A percentile compares a stretch with the other conserved stretches of the same genome.
Evolutionary conservation across 2,329 filamentous ascomycete genomes (phyloP).

Genomic region (Neophaeococcomyces aloes): DNA sequence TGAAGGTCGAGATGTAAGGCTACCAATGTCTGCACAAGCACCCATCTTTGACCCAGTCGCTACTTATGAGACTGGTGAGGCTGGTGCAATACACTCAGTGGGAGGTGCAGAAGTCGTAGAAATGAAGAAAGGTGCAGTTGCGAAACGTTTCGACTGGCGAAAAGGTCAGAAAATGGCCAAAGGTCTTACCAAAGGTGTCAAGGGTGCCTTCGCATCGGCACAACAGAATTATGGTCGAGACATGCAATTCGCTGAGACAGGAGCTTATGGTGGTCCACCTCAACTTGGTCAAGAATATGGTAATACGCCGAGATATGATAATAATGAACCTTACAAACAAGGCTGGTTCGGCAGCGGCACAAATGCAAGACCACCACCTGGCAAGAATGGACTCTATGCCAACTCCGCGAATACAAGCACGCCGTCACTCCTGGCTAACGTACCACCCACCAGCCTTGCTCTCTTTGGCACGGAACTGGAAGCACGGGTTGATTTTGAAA

Average conservation of each 20-base stretch:
- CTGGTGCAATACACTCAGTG: conserved; percentile 47
- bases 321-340: conserved; percentile 35
- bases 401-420: conserved; percentile 36
- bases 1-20: conserved; percentile 34
- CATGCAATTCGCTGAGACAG: conserved; percentile 50
- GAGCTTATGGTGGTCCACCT: conserved; percentile 52
- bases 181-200: conserved; percentile 86
- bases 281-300: conserved; percentile 28
- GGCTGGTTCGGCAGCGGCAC: conserved; percentile 50
- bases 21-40: conserved; percentile 36
- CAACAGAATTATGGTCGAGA: conserved; percentile 35
- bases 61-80: conserved; percentile 56
- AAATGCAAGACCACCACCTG: conserved; percentile 34
- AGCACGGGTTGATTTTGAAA: conserved; percentile 78
- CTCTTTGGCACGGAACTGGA: conserved; percentile 80
- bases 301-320: conserved; percentile 17
- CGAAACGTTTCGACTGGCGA: conserved; percentile 98
- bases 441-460: conserved; percentile 29
- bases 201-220: conserved; percentile 72
- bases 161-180: conserved; percentile 92
- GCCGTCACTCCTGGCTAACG: conserved; percentile 30
- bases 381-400: conserved; percentile 23
- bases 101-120: conserved; percentile 86
- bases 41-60: conserved; percentile 51
- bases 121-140: conserved; percentile 74